A percentile compares a stretch with the other conserved stretches of the same genome.
Conservation (phyloP, 1,139 yeast species). For the Pichia sp. region DNA sequence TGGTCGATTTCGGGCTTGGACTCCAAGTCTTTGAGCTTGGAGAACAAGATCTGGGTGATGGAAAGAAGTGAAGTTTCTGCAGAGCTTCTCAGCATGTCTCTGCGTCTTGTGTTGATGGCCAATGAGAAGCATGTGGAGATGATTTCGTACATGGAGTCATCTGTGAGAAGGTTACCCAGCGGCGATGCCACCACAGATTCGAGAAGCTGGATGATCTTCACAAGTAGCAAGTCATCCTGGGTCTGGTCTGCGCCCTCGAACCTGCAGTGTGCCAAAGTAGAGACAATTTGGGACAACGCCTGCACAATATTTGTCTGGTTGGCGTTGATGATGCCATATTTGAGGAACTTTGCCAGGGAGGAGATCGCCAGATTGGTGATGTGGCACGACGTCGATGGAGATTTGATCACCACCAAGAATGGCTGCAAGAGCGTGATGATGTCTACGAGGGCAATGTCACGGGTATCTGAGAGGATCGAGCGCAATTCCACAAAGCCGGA, state of each 20-base stretch:
- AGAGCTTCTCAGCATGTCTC: conserved; percentile 82
- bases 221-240: conserved; percentile 85
- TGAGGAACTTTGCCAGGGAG: conserved; percentile 65
- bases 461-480: conserved; percentile 59
- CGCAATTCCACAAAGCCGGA: conserved; percentile 79
- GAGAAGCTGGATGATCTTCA: conserved; percentile 74
- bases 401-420: conserved; percentile 77
- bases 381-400: conserved; percentile 80
- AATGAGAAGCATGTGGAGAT: conserved; percentile 87
- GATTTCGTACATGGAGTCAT: conserved; percentile 83
- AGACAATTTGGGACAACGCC: conserved; percentile 57
- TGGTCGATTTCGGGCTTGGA: conserved; percentile 30
- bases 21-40: conserved; percentile 53
- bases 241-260: conserved; percentile 94
- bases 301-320: conserved; percentile 47
- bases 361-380: conserved; percentile 80
- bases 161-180: conserved; percentile 62
- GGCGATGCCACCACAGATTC: conserved; percentile 66
- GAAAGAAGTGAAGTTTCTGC: conserved; percentile 83
- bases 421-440: conserved; percentile 78
- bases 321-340: conserved; percentile 51
- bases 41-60: conserved; percentile 66
- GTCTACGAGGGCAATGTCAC: conserved; percentile 56
- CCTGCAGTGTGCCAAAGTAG: conserved; percentile 87
- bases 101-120: conserved; percentile 89